Base-by-base conservation (phyloP, 2,329 filamentous ascomycete genomes). In the Seiridium cupressi region DNA sequence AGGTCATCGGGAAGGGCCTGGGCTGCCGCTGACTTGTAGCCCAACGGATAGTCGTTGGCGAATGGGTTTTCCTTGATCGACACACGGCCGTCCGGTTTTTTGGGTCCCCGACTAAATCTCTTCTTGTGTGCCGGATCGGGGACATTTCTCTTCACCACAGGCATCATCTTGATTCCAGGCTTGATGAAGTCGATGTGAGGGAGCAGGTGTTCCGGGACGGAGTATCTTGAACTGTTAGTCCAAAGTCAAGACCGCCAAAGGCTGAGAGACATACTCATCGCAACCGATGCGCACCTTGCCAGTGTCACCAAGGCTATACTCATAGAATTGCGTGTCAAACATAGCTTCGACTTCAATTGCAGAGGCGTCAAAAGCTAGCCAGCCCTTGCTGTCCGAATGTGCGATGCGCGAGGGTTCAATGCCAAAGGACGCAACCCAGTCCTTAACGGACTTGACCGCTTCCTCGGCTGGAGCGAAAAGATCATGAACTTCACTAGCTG, bases 141-240 rank as follows among this genome's bases (percentile, higher is more conserved):
- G 5, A 53, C 49, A 18, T 36, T 44, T 11, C 56, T 40, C 32
- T 51, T 38, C 34, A 38, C 32, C 3, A 58, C 56, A 2, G 56
- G 46, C 34, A 51, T 61, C 47, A 80, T 70, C 63, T 77, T 78
- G 55, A 79, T 72, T 18, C 78, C 78, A 1, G 79, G 79, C 11
- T 75, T 81, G 42, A 82, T 74, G 63, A 79, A 81, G 67, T 81
- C 79, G 59, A 81, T 71, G 60, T 80, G 77, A 11, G 70, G 60
- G 48, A 72, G 70, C 38, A 81, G 57, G 49, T 76, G 69, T 18
- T 71, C 66, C 4, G 49, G 49, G 18, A 53, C 49, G 35, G 49
- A 53, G 49, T 53, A 53, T 35, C 49, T 53, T 61, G 62, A 60
- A 70, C 65, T 62, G 66, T 9, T 59, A 63, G 44, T 60, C 62